Evolutionary conservation across 257 asterid species (phyloP).

Genomic region (Verbena officinalis): DNA sequence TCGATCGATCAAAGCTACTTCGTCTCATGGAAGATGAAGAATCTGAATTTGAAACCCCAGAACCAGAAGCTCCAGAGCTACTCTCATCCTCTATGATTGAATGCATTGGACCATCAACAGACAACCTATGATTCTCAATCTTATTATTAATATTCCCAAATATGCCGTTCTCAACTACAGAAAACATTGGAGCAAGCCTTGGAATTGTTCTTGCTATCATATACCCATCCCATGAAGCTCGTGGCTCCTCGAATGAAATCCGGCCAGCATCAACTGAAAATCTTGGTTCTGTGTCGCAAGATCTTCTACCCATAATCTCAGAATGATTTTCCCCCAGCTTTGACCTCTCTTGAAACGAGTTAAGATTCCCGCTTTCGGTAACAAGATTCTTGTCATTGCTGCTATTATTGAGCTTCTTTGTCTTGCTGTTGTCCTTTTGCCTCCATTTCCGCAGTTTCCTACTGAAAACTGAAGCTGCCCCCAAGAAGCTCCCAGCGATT

Average conservation of each 20-base stretch:
- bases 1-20: conserved; percentile 87
- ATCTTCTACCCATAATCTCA: conserved; percentile 61
- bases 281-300: conserved; percentile 72
- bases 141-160: conserved; percentile 43
- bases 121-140: conserved; percentile 65
- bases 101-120: conserved; percentile 87
- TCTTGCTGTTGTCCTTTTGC: conserved; percentile 49
- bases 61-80: conserved; percentile 79
- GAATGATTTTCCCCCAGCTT: conserved; percentile 45
- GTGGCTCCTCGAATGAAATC: conserved; percentile 78
- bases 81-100: conserved; percentile 81
- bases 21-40: conserved; percentile 78
- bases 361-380: conserved; percentile 26
- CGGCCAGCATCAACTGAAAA: conserved; percentile 67
- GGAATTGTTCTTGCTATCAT: conserved; percentile 90
- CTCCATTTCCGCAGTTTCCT: conserved; percentile 85
- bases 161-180: conserved; percentile 68
- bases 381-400: conserved; percentile 27
- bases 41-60: conserved; percentile 79
- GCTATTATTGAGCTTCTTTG: conserved; percentile 36
- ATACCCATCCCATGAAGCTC: conserved; percentile 99
- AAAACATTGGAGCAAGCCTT: conserved; percentile 79
- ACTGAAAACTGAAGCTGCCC: conserved; percentile 82
- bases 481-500: conserved; percentile 65
- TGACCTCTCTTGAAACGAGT: conserved; percentile 17